Evolutionary conservation across 371 early-diverging fungal genomes (phyloP), one percentile per base, ranked within the genome.

Genomic region (Circinella minor): DNA sequence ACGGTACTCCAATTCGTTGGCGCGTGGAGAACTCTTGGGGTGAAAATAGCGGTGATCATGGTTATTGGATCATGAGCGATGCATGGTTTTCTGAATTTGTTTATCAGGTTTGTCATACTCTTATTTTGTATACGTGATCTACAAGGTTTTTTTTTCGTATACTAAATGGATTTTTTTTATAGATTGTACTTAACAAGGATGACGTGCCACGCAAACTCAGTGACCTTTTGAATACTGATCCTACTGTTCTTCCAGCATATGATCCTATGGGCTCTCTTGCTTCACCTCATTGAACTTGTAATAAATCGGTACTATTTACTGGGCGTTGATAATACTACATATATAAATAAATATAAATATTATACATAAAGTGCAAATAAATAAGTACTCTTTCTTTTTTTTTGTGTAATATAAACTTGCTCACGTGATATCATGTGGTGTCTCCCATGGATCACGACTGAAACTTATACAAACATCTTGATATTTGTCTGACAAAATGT

Each of bases 11-110:
- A 18, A 75, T 91, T 63, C 89, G 94, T 62, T 94, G 94, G 94
- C 79, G 94, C 14, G 89, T 94, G 14, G 93, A 94, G 71, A 94
- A 94, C 82, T 88, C 87, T 43, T 94, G 93, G 93, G 92, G 93
- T 37, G 83, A 84, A 20, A 81, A 75, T 59, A 77, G 82, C 0
- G 93, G 94, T 62, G 90, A 90, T 67, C 90, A 90, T 77, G 94
- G 94, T 0, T 94, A 89, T 77, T 84, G 90, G 81, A 79, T 87
- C 60, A 92, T 94, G 94, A 84, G 85, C n/a, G 93, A 94, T 75
- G 85, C 77, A 6, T 94, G 94, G 94, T 94, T 94, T 75, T 80
- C 81, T 43, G 90, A 92, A 71, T 94, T 89, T 81, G 91, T 92
- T 3, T 94, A 92, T 79, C 94, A 93, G 73, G 77, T 79, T 66